phyloP scores from a whole-genome alignment of 1,284 basidiomycete species.

The Pascua guehoae region DNA sequence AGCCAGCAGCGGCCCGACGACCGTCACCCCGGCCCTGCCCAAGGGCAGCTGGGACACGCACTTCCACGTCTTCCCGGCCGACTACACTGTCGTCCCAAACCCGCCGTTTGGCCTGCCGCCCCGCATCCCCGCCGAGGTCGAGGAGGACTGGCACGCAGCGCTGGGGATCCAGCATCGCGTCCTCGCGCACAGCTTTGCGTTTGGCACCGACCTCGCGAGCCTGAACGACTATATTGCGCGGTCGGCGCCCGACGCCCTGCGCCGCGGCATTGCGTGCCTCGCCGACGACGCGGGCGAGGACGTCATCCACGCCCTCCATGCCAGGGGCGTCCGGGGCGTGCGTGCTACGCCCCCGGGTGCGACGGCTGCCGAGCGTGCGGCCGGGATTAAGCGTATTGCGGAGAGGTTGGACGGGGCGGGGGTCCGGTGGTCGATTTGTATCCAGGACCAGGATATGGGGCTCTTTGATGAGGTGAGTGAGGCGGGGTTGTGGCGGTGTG shows the following conservation, averaged over 20 bases:
- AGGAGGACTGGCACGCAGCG: not conserved
- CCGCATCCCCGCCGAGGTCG: not conserved
- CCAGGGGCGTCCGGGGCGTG: conserved; percentile 6
- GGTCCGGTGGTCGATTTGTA: conserved; percentile 6
- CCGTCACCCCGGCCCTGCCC: conserved; percentile 2
- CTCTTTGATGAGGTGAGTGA: not conserved
- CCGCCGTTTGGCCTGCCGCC: conserved; percentile 2
- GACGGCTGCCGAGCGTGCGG: not conserved
- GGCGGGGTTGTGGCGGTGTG: not conserved
- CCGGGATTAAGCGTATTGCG: not conserved
- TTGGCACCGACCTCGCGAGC: not conserved
- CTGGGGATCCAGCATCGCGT: conserved; percentile 5
- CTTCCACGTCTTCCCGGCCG: conserved; percentile 14
- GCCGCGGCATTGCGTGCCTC: conserved; percentile 1
- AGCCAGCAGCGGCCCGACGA: conserved; percentile 1
- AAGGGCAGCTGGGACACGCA: conserved; percentile 9
- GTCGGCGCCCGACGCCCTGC: not conserved
- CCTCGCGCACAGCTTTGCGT: conserved; percentile 7
- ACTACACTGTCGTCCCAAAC: not conserved
- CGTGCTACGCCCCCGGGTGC: not conserved
- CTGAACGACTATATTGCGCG: not conserved
- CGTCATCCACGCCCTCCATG: not conserved
- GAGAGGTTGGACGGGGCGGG: conserved; percentile 1
- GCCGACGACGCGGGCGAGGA: not conserved
- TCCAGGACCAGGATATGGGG: conserved; percentile 5